Evolutionary conservation across 2,329 filamentous ascomycete species (phyloP).

Genomic region (Plectosphaerella cucumerina): DNA sequence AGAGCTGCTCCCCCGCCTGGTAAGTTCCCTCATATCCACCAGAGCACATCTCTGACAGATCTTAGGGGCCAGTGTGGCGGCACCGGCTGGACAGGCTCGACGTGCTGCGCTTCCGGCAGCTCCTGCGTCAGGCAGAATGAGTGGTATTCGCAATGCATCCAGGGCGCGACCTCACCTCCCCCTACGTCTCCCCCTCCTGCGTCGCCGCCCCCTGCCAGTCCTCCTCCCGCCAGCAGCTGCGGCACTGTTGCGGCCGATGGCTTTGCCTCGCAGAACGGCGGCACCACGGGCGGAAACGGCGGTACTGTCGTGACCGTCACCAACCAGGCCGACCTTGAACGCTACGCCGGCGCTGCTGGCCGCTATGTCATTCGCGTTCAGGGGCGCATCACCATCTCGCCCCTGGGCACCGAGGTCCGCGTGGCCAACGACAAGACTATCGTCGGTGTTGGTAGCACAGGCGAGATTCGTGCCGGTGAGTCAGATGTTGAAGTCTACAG

Average conservation of each 20-base stretch:
- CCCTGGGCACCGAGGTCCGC: constrained; percentile 16
- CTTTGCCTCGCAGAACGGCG: constrained; percentile 19
- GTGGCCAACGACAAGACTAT: constrained; percentile 16
- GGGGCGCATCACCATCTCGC: constrained; percentile 16
- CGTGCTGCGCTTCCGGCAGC: constrained; percentile 36
- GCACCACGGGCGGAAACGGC: constrained; percentile 16
- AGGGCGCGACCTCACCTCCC: constrained; percentile 13
- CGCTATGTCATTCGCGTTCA: constrained; percentile 19
- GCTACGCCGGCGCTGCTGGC: constrained; percentile 14
- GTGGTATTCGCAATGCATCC: constrained; percentile 33
- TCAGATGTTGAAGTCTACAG: too few species aligned
- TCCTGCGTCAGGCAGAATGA: constrained; percentile 29
- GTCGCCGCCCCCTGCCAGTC: background rate
- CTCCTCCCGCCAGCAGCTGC: constrained; percentile 1
- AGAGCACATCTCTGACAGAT: background rate
- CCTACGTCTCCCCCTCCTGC: background rate
- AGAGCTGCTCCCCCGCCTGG: background rate
- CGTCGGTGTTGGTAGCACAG: constrained; percentile 11
- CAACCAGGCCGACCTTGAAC: constrained; percentile 16
- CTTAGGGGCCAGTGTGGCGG: constrained; percentile 38
- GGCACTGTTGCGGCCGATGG: constrained; percentile 9
- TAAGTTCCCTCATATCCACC: background rate
- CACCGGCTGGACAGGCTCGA: constrained; percentile 35
- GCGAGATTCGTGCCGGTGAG: constrained; percentile 4
- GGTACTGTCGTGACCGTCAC: constrained; percentile 15